These are phyloP conservation scores for Termitomyces sp. DNA, from an alignment of 768 basidiomycete genomes.

Conservation along the genomic window DNA sequence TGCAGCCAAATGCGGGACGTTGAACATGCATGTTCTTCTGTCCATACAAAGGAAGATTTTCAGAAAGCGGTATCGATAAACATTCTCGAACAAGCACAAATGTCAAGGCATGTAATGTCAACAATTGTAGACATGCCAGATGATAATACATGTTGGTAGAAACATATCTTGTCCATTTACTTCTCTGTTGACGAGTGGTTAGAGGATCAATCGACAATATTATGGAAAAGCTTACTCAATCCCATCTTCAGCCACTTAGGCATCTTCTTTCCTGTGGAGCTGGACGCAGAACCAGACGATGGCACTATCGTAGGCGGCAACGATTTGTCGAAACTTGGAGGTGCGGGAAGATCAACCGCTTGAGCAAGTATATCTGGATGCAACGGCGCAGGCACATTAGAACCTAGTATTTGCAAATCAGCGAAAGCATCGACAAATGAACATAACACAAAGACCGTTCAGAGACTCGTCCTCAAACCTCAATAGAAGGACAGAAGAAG, in stretches of 20 bases:
- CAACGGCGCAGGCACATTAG: slow-evolving; percentile 59
- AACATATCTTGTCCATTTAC: background rate
- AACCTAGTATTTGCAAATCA: slow-evolving; percentile 30
- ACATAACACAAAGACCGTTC: slow-evolving; percentile 42
- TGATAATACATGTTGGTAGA: background rate
- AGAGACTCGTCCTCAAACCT: slow-evolving; percentile 68
- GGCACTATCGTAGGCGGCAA: slow-evolving; percentile 4
- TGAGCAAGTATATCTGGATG: slow-evolving; percentile 45
- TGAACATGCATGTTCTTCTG: background rate
- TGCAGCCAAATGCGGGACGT: background rate
- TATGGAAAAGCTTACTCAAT: slow-evolving; percentile 37
- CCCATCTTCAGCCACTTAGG: slow-evolving; percentile 80
- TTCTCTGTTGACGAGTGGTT: slow-evolving; percentile 10
- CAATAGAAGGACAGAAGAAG: slow-evolving; percentile 72
- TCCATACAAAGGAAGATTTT: background rate
- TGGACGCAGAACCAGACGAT: slow-evolving; percentile 1
- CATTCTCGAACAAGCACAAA: background rate
- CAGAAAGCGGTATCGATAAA: background rate
- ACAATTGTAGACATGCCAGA: background rate
- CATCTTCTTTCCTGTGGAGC: slow-evolving; percentile 45
- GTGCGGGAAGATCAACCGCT: slow-evolving; percentile 63
- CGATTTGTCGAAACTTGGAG: slow-evolving; percentile 28
- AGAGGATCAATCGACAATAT: background rate
- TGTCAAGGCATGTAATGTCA: background rate
- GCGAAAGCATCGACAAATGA: slow-evolving; percentile 12